phyloP scores from a whole-genome alignment of 345 rosid species.

The Populus nigra region DNA sequence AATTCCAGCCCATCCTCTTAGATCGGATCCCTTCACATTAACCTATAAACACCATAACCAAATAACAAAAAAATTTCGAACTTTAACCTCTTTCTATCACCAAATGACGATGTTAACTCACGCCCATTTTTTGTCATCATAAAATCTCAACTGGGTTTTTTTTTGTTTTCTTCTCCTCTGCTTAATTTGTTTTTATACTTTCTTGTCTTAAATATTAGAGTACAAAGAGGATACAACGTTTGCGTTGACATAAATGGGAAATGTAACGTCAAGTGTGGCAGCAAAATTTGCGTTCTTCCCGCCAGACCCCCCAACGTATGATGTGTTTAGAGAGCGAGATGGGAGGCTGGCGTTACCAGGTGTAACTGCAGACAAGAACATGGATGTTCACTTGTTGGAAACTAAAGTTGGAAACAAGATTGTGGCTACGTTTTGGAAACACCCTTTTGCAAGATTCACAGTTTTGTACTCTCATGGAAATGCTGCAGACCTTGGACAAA shows the following conservation, averaged over 20 bases:
- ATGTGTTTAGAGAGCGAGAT: conserved; percentile 51
- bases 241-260: conserved; percentile 58
- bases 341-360: conserved; percentile 69
- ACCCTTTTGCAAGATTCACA: conserved; percentile 88
- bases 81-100: neutral
- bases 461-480: conserved; percentile 93
- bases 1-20: conserved; percentile 44
- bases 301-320: conserved; percentile 92
- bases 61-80: neutral
- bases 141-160: conserved; percentile 11
- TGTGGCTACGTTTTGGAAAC: conserved; percentile 92
- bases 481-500: conserved; percentile 97
- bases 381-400: conserved; percentile 71
- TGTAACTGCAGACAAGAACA: conserved; percentile 67
- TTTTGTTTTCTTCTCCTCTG: neutral
- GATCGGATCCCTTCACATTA: conserved; percentile 49
- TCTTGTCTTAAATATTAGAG: neutral
- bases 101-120: neutral
- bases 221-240: neutral
- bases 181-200: neutral
- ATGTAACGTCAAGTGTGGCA: conserved; percentile 89
- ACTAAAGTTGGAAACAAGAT: conserved; percentile 78
- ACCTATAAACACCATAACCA: neutral
- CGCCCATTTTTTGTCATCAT: neutral
- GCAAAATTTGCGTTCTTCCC: conserved; percentile 98